A percentile compares a stretch with the other conserved stretches of the same genome.
phyloP scores from a whole-genome alignment of 371 early-diverging fungal species.

The Lichtheimia corymbifera region DNA sequence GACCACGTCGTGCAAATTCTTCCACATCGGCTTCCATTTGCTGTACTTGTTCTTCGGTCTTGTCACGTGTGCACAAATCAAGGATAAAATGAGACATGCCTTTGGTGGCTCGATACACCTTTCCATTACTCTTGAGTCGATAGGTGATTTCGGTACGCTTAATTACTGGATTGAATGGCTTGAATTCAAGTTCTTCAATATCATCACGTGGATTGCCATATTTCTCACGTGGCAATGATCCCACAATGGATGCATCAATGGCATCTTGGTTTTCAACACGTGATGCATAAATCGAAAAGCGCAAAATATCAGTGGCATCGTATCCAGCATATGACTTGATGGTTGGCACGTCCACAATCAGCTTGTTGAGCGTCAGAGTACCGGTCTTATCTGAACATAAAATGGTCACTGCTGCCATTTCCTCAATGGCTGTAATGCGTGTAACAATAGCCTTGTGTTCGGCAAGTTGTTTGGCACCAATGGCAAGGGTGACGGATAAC shows the following conservation, averaged over 20 bases:
- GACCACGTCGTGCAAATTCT: slow-evolving; percentile 79
- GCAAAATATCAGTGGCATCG: slow-evolving; percentile 57
- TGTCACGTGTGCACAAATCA: slow-evolving; percentile 71
- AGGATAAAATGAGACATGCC: slow-evolving; percentile 77
- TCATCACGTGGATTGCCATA: slow-evolving; percentile 58
- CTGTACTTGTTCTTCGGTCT: slow-evolving; percentile 59
- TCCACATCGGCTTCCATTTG: slow-evolving; percentile 68
- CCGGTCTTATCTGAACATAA: slow-evolving; percentile 98
- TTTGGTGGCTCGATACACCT: slow-evolving; percentile 69
- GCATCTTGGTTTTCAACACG: slow-evolving; percentile 75
- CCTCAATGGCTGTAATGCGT: slow-evolving; percentile 87
- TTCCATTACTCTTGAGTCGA: slow-evolving; percentile 60
- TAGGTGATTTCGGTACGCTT: slow-evolving; percentile 87
- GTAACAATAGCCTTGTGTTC: slow-evolving; percentile 92
- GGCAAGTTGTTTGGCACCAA: slow-evolving; percentile 92
- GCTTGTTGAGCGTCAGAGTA: slow-evolving; percentile 93
- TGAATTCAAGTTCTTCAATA: slow-evolving; percentile 73
- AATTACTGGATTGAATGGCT: slow-evolving; percentile 88
- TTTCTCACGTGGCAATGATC: slow-evolving; percentile 58
- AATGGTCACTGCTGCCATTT: slow-evolving; percentile 89
- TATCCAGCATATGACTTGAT: slow-evolving; percentile 63
- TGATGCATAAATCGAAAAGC: slow-evolving; percentile 68
- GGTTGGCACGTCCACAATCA: slow-evolving; percentile 70
- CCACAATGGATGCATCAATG: slow-evolving; percentile 75
- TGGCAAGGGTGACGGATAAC: slow-evolving; percentile 93